Evolutionary conservation across 2,329 filamentous ascomycete genomes (phyloP).

Genomic region (Gnomoniopsis smithogilvyi): DNA sequence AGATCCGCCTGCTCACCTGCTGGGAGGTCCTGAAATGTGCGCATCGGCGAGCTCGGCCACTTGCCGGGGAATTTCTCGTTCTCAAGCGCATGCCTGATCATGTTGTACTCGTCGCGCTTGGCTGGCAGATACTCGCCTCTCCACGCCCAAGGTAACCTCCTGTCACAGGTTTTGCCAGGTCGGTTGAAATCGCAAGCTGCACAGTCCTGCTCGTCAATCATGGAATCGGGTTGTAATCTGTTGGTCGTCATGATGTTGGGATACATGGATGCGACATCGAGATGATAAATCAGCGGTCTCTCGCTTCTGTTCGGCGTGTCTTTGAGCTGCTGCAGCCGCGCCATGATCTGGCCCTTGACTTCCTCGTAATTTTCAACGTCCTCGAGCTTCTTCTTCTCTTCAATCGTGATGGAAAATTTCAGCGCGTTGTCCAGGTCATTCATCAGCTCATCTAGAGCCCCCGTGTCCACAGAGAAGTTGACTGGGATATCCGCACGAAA

Average conservation of each 20-base stretch:
- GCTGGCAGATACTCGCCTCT: slow-evolving; percentile 95
- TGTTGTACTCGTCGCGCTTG: slow-evolving; percentile 98
- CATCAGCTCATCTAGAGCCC: slow-evolving; percentile 85
- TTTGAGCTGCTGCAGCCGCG: slow-evolving; percentile 69
- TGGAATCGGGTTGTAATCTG: slow-evolving; percentile 94
- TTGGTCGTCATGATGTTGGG: slow-evolving; percentile 99
- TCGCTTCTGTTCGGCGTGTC: slow-evolving; percentile 81
- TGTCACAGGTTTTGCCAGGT: slow-evolving; percentile 94
- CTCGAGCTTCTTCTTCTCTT: slow-evolving; percentile 78
- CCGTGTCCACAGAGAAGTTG: slow-evolving; percentile 86
- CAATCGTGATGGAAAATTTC: slow-evolving; percentile 79
- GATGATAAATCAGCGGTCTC: slow-evolving; percentile 88
- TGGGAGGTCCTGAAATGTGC: slow-evolving; percentile 77
- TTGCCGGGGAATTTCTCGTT: slow-evolving; percentile 90
- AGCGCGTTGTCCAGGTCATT: slow-evolving; percentile 83
- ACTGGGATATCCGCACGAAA: slow-evolving; percentile 95
- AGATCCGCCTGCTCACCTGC: slow-evolving; percentile 78
- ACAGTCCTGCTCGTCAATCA: slow-evolving; percentile 95
- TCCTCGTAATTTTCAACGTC: slow-evolving; percentile 81
- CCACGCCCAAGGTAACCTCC: slow-evolving; percentile 95
- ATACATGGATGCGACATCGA: slow-evolving; percentile 99
- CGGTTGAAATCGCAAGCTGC: slow-evolving; percentile 98
- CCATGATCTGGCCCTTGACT: slow-evolving; percentile 77
- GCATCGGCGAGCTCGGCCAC: slow-evolving; percentile 63
- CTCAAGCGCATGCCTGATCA: slow-evolving; percentile 88